A percentile compares a stretch with the other conserved stretches of the same genome.
phyloP scores from a whole-genome alignment of 768 basidiomycete species.

The Leucosporidium yakuticum region DNA sequence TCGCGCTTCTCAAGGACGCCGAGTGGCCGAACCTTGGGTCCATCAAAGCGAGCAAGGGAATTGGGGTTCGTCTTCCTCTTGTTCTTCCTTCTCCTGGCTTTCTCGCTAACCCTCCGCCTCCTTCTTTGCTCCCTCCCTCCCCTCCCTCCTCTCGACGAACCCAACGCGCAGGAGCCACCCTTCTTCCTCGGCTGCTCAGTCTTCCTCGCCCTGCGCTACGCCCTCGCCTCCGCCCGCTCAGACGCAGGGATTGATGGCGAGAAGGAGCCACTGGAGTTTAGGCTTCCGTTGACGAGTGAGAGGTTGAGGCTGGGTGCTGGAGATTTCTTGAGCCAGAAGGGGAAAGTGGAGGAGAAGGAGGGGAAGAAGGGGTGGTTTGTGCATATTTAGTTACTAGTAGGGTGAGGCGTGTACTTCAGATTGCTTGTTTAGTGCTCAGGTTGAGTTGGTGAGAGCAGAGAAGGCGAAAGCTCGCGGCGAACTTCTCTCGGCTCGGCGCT shows the following conservation, averaged over 20 bases:
- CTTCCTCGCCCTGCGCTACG: conserved; percentile 36
- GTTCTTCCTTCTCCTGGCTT: neutral
- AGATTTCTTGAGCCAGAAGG: conserved; percentile 22
- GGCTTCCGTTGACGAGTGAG: conserved; percentile 36
- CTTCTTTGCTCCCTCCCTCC: neutral
- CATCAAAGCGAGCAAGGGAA: conserved; percentile 22
- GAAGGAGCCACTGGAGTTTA: conserved; percentile 22
- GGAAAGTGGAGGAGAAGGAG: conserved; percentile 30
- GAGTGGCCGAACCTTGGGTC: conserved; percentile 28
- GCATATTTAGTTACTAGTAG: conserved; percentile 16
- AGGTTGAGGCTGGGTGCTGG: conserved; percentile 34
- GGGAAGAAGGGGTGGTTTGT: conserved; percentile 39
- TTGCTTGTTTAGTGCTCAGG: too few species aligned
- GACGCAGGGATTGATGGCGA: conserved; percentile 26
- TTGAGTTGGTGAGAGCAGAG: too few species aligned
- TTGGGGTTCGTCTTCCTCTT: conserved; percentile 26
- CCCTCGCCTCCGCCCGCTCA: conserved; percentile 33
- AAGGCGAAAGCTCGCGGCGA: too few species aligned
- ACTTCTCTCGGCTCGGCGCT: too few species aligned
- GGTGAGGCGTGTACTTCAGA: too few species aligned
- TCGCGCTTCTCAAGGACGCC: conserved; percentile 29
- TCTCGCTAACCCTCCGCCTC: too few species aligned
- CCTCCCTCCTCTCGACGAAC: neutral
- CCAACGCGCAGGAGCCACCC: conserved; percentile 31
- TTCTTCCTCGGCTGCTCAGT: conserved; percentile 37